These are phyloP conservation scores for Exophiala bonariae DNA, from an alignment of 2,329 filamentous ascomycete genomes.

Conservation along the genomic window DNA sequence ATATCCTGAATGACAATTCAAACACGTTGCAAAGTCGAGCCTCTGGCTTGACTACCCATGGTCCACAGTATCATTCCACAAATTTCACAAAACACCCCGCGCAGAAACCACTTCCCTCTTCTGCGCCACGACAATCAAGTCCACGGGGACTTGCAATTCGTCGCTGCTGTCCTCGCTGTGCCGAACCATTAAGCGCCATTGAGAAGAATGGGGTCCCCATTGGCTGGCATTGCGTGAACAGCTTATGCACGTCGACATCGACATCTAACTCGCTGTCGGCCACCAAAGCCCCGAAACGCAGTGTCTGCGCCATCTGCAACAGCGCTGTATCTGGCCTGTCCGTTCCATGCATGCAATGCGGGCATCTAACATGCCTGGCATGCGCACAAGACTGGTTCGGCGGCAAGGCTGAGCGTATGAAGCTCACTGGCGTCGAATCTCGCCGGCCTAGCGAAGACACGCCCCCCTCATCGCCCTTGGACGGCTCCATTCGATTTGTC, in stretches of 20 bases:
- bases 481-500: not conserved
- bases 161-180: slow-evolving; percentile 43
- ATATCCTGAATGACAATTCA: not conserved
- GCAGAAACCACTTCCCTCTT: slow-evolving; percentile 8
- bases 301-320: slow-evolving; percentile 46
- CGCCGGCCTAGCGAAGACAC: slow-evolving; percentile 20
- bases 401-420: not conserved
- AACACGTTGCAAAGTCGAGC: no score
- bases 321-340: slow-evolving; percentile 45
- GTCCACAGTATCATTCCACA: not conserved
- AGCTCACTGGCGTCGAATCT: not conserved
- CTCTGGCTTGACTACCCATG: no score
- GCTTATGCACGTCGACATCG: slow-evolving; percentile 35
- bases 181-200: slow-evolving; percentile 29
- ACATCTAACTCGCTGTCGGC: slow-evolving; percentile 11
- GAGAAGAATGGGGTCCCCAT: slow-evolving; percentile 28
- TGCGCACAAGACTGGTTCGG: slow-evolving; percentile 47
- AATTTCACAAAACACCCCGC: slow-evolving; percentile 4
- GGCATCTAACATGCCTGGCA: slow-evolving; percentile 47
- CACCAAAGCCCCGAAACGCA: slow-evolving; percentile 17
- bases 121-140: slow-evolving; percentile 13
- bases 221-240: slow-evolving; percentile 27
- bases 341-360: slow-evolving; percentile 48
- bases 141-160: slow-evolving; percentile 41
- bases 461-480: slow-evolving; percentile 15